A percentile compares a stretch with the other conserved stretches of the same genome.
These are phyloP conservation scores for Sclerotinia minor DNA, from an alignment of 2,329 filamentous ascomycete genomes.

Conservation along the genomic window DNA sequence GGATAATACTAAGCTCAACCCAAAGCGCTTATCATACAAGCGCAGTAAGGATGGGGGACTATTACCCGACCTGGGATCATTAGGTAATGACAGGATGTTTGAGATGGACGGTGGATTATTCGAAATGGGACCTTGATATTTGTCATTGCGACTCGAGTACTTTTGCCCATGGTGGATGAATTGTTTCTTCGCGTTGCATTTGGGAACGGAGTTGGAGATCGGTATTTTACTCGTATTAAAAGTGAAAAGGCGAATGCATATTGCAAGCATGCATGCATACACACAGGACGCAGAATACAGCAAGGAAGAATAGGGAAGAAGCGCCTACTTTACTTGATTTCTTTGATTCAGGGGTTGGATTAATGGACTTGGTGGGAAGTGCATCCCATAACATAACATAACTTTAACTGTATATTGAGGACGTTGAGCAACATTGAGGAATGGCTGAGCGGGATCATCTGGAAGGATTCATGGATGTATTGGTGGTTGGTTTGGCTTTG, in stretches of 20 bases:
- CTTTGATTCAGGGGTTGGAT: constrained; percentile 17
- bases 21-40: constrained; percentile 22
- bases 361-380: constrained; percentile 15
- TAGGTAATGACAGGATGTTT: constrained; percentile 28
- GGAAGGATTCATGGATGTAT: not conserved
- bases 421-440: not conserved
- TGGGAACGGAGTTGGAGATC: constrained; percentile 12
- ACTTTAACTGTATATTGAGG: constrained; percentile 9
- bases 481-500: not conserved
- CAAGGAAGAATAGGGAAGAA: not conserved
- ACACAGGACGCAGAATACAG: not conserved
- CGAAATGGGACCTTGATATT: constrained; percentile 26
- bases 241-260: constrained; percentile 7
- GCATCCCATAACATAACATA: not conserved
- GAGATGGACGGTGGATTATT: constrained; percentile 27
- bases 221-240: constrained; percentile 9
- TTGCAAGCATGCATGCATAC: constrained; percentile 14
- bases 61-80: constrained; percentile 22
- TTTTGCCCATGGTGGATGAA: not conserved
- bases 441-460: not conserved
- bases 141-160: not conserved
- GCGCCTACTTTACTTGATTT: not conserved
- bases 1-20: constrained; percentile 9
- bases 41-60: constrained; percentile 14
- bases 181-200: constrained; percentile 1